Conservation (phyloP, 768 basidiomycete species). For the Termitomyces bulborhizus region DNA sequence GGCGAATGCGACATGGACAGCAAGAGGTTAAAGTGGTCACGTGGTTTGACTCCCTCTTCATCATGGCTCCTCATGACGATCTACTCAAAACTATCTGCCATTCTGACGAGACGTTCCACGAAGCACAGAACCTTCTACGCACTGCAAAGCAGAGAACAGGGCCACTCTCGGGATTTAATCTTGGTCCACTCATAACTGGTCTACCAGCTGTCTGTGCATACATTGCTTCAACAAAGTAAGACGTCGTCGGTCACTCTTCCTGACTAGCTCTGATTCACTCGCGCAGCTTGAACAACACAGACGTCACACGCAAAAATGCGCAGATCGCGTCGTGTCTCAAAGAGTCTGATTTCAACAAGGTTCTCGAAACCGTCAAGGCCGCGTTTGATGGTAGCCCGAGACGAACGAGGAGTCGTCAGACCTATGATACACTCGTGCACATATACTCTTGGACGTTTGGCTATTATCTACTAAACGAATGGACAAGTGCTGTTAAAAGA, state of each 20-base stretch:
- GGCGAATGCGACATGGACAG: conserved; percentile 41
- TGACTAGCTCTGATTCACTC: neutral
- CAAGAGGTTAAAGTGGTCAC: too few species aligned
- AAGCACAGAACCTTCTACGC: conserved; percentile 27
- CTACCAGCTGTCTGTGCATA: conserved; percentile 45
- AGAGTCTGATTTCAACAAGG: conserved; percentile 1
- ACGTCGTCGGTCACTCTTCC: neutral
- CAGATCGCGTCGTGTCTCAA: conserved; percentile 24
- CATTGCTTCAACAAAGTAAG: conserved; percentile 43
- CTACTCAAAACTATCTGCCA: conserved; percentile 22
- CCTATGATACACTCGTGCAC: conserved; percentile 7
- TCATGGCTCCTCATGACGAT: conserved; percentile 23
- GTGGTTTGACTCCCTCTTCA: too few species aligned
- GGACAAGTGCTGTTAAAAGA: conserved; percentile 28
- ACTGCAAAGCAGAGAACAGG: conserved; percentile 34
- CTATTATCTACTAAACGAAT: conserved; percentile 18
- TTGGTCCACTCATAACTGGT: conserved; percentile 31
- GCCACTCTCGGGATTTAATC: conserved; percentile 42
- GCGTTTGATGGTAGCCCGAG: conserved; percentile 2
- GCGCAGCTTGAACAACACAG: conserved; percentile 25
- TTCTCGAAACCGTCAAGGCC: neutral
- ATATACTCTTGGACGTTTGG: conserved; percentile 4
- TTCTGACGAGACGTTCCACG: conserved; percentile 26
- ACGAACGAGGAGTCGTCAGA: conserved; percentile 5
- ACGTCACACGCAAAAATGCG: conserved; percentile 23